Conservation (phyloP, 73 alveolate genomes). For the Urostyla sp. region DNA sequence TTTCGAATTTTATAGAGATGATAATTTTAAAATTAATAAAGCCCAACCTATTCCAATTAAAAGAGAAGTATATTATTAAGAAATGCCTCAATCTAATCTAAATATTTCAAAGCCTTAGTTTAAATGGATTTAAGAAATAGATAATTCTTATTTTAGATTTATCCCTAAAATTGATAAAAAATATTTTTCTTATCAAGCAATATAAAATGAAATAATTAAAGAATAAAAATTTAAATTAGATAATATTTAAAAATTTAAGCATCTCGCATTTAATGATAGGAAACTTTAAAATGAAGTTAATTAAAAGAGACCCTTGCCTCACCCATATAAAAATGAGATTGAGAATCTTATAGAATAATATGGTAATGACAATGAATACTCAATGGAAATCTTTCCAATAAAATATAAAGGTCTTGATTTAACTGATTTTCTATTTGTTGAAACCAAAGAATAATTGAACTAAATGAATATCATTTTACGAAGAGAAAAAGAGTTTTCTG, state of each 20-base stretch:
- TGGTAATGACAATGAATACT: slow-evolving; percentile 39
- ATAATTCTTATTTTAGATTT: slow-evolving; percentile 86
- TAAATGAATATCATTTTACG: slow-evolving; percentile 75
- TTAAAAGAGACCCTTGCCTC: slow-evolving; percentile 57
- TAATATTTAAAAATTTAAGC: slow-evolving; percentile 50
- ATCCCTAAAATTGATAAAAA: slow-evolving; percentile 73
- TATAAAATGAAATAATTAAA: slow-evolving; percentile 58
- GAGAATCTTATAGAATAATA: slow-evolving; percentile 43
- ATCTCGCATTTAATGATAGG: slow-evolving; percentile 70
- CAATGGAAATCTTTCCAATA: slow-evolving; percentile 56
- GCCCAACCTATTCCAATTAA: slow-evolving; percentile 54
- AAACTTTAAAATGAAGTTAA: slow-evolving; percentile 55
- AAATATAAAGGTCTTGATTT: slow-evolving; percentile 60
- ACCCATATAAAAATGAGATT: slow-evolving; percentile 85
- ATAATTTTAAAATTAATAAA: neutral
- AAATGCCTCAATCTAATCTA: slow-evolving; percentile 69
- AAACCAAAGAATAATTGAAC: slow-evolving; percentile 74
- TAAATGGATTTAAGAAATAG: slow-evolving; percentile 69
- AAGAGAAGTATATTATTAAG: slow-evolving; percentile 50
- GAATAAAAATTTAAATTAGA: slow-evolving; percentile 63
- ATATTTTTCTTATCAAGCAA: slow-evolving; percentile 69
- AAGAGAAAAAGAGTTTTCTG: slow-evolving; percentile 83
- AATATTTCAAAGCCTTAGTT: slow-evolving; percentile 70
- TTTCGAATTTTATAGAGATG: neutral
- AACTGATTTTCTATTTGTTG: slow-evolving; percentile 79